Evolutionary conservation across 192 early-diverging fungal genomes (phyloP).

Genomic region (Linderina pennispora): DNA sequence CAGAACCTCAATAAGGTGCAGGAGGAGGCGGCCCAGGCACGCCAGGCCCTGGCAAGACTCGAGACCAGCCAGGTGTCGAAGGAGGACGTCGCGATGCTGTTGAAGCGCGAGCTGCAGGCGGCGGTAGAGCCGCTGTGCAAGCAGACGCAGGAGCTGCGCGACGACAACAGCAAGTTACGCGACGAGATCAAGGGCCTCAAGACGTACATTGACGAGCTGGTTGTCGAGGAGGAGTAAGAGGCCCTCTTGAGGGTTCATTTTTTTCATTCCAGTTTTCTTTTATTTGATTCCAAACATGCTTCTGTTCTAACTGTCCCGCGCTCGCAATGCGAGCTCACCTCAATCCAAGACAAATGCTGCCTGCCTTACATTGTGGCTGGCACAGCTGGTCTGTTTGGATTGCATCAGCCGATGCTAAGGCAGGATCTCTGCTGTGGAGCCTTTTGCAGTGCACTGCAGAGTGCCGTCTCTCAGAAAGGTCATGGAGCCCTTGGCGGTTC

Average conservation of each 20-base stretch:
- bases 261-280: neutral
- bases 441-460: no score
- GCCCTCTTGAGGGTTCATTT: neutral
- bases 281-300: neutral
- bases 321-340: no score
- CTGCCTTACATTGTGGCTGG: no score
- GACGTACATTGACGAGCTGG: conserved; percentile 40
- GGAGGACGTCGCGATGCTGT: conserved; percentile 10
- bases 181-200: conserved; percentile 33
- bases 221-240: conserved; percentile 32
- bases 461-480: no score
- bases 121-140: conserved; percentile 22
- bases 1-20: conserved; percentile 12
- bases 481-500: no score
- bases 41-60: conserved; percentile 13
- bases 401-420: no score
- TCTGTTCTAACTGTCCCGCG: no score
- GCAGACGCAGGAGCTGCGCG: conserved; percentile 14
- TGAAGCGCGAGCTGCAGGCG: conserved; percentile 19
- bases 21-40: conserved; percentile 9
- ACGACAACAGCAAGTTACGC: conserved; percentile 25
- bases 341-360: no score
- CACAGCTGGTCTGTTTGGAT: no score
- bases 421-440: no score
- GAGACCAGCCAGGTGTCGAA: conserved; percentile 12